phyloP scores from a whole-genome alignment of 176 grass and related monocot genomes.

The Aegilops speltoides region DNA sequence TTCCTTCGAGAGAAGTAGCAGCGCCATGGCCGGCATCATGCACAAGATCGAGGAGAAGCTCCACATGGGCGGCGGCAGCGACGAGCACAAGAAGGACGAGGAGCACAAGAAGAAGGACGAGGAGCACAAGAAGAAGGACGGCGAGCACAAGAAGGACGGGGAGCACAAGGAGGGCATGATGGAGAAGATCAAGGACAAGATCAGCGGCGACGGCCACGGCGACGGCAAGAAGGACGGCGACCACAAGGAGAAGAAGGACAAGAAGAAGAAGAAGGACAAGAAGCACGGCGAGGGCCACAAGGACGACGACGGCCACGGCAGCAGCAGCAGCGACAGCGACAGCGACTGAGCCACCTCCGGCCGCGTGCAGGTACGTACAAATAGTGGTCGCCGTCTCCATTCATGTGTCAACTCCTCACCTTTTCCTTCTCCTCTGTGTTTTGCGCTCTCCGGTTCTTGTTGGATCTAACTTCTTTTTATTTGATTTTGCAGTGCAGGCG shows the following conservation, averaged over 20 bases:
- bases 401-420: too few relatives aligned
- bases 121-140: slow-evolving; percentile 54
- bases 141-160: slow-evolving; percentile 48
- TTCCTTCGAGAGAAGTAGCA: neutral
- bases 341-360: slow-evolving; percentile 55
- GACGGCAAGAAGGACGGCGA: slow-evolving; percentile 45
- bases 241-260: slow-evolving; percentile 45
- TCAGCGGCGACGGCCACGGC: slow-evolving; percentile 50
- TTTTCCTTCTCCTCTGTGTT: too few relatives aligned
- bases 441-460: too few relatives aligned
- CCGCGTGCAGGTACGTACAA: neutral
- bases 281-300: slow-evolving; percentile 55
- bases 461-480: too few relatives aligned
- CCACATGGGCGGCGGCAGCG: slow-evolving; percentile 68
- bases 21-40: slow-evolving; percentile 80
- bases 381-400: neutral
- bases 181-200: slow-evolving; percentile 93
- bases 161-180: slow-evolving; percentile 59
- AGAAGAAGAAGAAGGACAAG: slow-evolving; percentile 58
- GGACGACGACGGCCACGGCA: slow-evolving; percentile 41
- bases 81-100: slow-evolving; percentile 53
- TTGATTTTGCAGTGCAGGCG: too few relatives aligned
- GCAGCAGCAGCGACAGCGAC: slow-evolving; percentile 93
- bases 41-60: slow-evolving; percentile 88
- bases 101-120: slow-evolving; percentile 53